A percentile compares a stretch with the other conserved stretches of the same genome.
phyloP scores from a whole-genome alignment of 73 alveolate species.

The Paramecium sonneborni region DNA sequence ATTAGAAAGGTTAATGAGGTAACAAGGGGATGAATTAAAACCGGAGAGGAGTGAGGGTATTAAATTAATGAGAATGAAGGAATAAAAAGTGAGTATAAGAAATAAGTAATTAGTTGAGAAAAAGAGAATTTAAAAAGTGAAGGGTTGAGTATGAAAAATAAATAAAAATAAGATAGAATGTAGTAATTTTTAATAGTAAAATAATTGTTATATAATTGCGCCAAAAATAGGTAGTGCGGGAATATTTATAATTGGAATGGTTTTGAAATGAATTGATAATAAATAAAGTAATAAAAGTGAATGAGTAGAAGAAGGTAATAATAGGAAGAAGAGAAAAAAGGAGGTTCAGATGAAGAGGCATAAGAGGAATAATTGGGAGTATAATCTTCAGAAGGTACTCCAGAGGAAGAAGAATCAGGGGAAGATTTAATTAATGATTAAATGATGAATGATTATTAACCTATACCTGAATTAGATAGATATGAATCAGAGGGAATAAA shows the following conservation, averaged over 20 bases:
- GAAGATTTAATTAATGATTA: conserved; percentile 72
- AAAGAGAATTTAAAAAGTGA: not conserved
- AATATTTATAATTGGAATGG: not conserved
- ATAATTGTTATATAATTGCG: not conserved
- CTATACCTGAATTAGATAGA: conserved; percentile 88
- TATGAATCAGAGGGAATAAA: conserved; percentile 93
- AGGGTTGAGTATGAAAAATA: not conserved
- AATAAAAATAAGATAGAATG: not conserved
- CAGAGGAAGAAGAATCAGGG: conserved; percentile 71
- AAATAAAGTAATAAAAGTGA: not conserved
- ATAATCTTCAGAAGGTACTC: conserved; percentile 25
- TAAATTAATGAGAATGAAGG: no score
- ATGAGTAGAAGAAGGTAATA: not conserved
- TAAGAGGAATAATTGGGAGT: not conserved
- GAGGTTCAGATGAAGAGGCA: conserved; percentile 37
- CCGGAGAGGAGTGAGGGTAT: no score
- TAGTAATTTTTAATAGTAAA: not conserved
- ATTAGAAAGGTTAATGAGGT: no score
- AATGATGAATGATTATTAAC: conserved; percentile 88
- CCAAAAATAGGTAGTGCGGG: not conserved
- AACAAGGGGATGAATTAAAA: no score
- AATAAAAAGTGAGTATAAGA: no score
- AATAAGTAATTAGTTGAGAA: no score
- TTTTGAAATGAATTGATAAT: not conserved
- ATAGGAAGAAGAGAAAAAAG: not conserved